phyloP scores from a whole-genome alignment of 805 yeast genomes.

The Yueomyces sp. region DNA sequence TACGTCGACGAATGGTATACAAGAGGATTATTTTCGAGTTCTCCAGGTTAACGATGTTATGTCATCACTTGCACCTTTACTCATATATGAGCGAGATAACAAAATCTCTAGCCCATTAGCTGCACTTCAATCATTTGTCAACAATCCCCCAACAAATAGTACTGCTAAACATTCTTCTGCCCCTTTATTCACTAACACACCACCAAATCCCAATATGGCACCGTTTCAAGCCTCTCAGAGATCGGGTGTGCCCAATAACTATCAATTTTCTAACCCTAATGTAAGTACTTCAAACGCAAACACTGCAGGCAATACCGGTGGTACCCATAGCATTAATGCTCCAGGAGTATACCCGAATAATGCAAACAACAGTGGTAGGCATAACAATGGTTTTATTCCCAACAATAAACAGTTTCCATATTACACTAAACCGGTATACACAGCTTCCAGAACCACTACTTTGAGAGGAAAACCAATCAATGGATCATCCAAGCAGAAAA shows the following conservation, averaged over 20 bases:
- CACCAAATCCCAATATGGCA: too few species aligned
- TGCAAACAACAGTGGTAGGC: too few species aligned
- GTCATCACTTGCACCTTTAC: slow-evolving; percentile 54
- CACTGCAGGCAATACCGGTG: too few species aligned
- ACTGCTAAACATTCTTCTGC: slow-evolving; percentile 1
- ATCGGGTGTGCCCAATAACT: background rate
- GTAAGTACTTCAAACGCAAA: too few species aligned
- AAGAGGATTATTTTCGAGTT: slow-evolving; percentile 51
- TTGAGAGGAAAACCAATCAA: too few species aligned
- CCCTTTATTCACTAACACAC: background rate
- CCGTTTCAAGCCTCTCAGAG: background rate
- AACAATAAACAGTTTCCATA: too few species aligned
- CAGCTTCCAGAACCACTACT: too few species aligned
- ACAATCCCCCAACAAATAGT: background rate
- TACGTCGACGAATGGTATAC: slow-evolving; percentile 47
- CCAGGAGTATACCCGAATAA: too few species aligned
- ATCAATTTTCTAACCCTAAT: background rate
- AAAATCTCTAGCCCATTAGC: slow-evolving; percentile 41
- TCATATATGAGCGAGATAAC: slow-evolving; percentile 39
- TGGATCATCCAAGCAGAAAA: too few species aligned
- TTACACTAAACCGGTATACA: too few species aligned
- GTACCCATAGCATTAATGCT: too few species aligned
- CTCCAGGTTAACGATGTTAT: slow-evolving; percentile 69
- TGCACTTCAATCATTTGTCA: slow-evolving; percentile 34
- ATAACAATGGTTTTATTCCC: too few species aligned